Conservation (phyloP, 352 stramenopile genomes). For the Discostella stelligera region DNA sequence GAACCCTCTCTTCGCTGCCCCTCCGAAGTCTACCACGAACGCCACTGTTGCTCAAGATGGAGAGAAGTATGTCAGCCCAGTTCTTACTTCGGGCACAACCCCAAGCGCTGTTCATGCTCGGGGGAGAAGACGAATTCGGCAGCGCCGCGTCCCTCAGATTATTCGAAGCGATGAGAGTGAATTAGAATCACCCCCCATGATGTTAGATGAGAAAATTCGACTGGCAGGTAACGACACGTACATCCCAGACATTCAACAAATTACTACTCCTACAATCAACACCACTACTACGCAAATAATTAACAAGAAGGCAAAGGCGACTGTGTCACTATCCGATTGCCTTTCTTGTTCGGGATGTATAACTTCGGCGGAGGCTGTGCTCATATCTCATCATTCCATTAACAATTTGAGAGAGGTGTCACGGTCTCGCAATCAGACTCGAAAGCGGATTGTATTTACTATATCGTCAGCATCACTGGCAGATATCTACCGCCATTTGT, state of each 20-base stretch:
- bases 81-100: neutral
- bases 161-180: slow-evolving; percentile 32
- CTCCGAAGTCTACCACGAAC: slow-evolving; percentile 12
- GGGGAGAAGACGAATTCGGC: slow-evolving; percentile 18
- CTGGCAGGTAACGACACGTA: slow-evolving; percentile 21
- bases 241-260: slow-evolving; percentile 3
- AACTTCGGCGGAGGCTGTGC: slow-evolving; percentile 97
- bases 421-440: slow-evolving; percentile 7
- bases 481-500: slow-evolving; percentile 62
- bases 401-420: slow-evolving; percentile 80
- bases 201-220: slow-evolving; percentile 19
- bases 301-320: slow-evolving; percentile 52
- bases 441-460: slow-evolving; percentile 56
- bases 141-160: slow-evolving; percentile 25
- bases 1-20: slow-evolving; percentile 73
- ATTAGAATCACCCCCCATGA: neutral
- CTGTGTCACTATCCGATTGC: slow-evolving; percentile 94
- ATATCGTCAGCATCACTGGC: slow-evolving; percentile 70
- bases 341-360: slow-evolving; percentile 96
- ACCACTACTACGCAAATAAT: slow-evolving; percentile 30
- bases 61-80: slow-evolving; percentile 9
- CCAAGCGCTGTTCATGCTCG: neutral
- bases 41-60: neutral
- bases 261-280: slow-evolving; percentile 30
- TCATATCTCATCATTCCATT: slow-evolving; percentile 93